Conservation (phyloP, 2,329 filamentous ascomycete species). For the Fusarium napiforme region DNA sequence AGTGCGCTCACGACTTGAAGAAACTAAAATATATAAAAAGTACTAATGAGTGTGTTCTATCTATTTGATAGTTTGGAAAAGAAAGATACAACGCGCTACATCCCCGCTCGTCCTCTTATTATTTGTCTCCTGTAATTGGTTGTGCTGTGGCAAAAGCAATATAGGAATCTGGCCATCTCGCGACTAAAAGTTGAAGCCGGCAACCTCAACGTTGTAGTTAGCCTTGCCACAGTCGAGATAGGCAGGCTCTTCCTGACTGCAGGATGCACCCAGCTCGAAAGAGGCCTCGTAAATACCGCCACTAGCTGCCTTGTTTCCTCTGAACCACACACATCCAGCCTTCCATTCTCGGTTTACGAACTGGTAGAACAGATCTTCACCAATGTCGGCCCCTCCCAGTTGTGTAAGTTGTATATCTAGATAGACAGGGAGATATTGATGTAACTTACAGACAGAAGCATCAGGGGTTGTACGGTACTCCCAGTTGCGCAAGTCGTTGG, state of each 20-base stretch:
- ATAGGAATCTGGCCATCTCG: accelerated
- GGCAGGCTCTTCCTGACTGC: neutral
- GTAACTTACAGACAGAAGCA: neutral
- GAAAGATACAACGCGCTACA: neutral
- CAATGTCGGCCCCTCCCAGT: neutral
- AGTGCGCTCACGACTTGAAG: accelerated
- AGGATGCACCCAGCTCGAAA: neutral
- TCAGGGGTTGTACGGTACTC: neutral
- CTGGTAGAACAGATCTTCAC: neutral
- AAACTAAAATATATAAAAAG: neutral
- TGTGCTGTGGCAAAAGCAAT: no score
- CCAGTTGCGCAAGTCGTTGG: neutral
- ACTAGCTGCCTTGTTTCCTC: neutral
- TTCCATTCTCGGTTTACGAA: neutral
- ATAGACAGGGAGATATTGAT: accelerated
- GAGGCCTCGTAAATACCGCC: neutral
- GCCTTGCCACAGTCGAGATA: neutral
- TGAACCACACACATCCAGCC: neutral
- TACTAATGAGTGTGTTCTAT: neutral
- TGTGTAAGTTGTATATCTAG: neutral
- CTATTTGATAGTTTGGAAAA: neutral
- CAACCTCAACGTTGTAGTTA: neutral
- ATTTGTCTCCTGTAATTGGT: accelerated
- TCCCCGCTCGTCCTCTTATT: neutral
- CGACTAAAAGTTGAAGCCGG: neutral